These are phyloP conservation scores for Flaveria floridana DNA, from an alignment of 140 eudicot species.

Conservation along the genomic window DNA sequence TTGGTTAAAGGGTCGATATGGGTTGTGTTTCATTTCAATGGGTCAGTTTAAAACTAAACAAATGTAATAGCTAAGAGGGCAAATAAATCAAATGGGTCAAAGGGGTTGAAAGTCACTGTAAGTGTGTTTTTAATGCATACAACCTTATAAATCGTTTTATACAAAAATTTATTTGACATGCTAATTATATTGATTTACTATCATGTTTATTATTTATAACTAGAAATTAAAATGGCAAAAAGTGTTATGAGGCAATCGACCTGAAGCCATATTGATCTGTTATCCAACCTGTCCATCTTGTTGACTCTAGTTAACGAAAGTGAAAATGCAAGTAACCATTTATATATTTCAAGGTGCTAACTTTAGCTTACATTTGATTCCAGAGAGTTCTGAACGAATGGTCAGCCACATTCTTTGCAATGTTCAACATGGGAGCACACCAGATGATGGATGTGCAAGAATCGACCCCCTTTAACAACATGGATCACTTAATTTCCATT, in stretches of 20 bases:
- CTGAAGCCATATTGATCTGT: background rate
- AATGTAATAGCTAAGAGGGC: background rate
- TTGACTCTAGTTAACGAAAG: background rate
- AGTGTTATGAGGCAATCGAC: background rate
- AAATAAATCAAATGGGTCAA: background rate
- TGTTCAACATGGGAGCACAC: constrained; percentile 64
- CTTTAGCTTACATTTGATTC: constrained; percentile 4
- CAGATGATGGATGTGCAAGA: constrained; percentile 49
- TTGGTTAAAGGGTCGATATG: background rate
- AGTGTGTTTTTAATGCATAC: background rate
- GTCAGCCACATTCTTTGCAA: constrained; percentile 65
- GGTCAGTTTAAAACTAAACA: background rate
- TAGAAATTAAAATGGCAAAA: background rate
- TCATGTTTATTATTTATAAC: background rate
- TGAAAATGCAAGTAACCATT: background rate
- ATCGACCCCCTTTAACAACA: constrained; percentile 38
- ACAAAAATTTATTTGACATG: background rate
- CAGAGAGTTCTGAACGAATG: constrained; percentile 83
- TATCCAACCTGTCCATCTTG: background rate
- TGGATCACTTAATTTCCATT: constrained; percentile 60
- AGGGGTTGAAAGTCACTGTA: background rate
- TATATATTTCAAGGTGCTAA: constrained; percentile 5
- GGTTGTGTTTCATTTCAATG: background rate
- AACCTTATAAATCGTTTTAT: background rate
- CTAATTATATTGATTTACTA: background rate